Evolutionary conservation across 2,329 filamentous ascomycete genomes (phyloP).

Genomic region (Fusarium marasasianum): DNA sequence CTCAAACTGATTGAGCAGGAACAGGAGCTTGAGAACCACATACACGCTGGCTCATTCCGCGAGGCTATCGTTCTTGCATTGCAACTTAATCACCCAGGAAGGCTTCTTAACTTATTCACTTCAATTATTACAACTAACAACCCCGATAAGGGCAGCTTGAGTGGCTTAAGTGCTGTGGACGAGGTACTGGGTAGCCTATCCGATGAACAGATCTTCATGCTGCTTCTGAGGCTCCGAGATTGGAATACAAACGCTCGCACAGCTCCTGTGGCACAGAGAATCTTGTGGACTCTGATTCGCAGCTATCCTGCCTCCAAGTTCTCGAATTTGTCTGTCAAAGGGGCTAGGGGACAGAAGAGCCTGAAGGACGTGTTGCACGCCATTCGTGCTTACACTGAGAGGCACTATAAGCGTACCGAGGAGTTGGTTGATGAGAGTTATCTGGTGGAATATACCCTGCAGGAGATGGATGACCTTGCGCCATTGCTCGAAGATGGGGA

Average conservation of each 20-base stretch:
- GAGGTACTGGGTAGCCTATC: conserved; percentile 81
- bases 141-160: conserved; percentile 70
- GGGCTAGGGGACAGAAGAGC: conserved; percentile 68
- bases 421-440: conserved; percentile 95
- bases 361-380: conserved; percentile 87
- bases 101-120: conserved; percentile 85
- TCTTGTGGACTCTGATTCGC: conserved; percentile 81
- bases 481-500: conserved; percentile 52
- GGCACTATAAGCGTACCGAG: conserved; percentile 89
- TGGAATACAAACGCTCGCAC: conserved; percentile 98
- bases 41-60: conserved; percentile 86
- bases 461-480: conserved; percentile 85
- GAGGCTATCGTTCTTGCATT: conserved; percentile 93
- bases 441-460: conserved; percentile 89
- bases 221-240: conserved; percentile 85
- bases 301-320: conserved; percentile 84
- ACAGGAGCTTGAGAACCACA: conserved; percentile 92
- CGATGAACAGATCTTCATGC: conserved; percentile 84
- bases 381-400: conserved; percentile 89
- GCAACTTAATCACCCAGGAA: conserved; percentile 91
- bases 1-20: conserved; percentile 90
- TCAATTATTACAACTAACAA: conserved; percentile 73
- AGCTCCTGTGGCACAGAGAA: conserved; percentile 83
- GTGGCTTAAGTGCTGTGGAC: conserved; percentile 77
- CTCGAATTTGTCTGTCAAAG: conserved; percentile 72